Percentiles rank a stretch among this genome's conserved stretches.
Evolutionary conservation across 352 stramenopile species (phyloP).

Genomic region (Pythium guiyangense): DNA sequence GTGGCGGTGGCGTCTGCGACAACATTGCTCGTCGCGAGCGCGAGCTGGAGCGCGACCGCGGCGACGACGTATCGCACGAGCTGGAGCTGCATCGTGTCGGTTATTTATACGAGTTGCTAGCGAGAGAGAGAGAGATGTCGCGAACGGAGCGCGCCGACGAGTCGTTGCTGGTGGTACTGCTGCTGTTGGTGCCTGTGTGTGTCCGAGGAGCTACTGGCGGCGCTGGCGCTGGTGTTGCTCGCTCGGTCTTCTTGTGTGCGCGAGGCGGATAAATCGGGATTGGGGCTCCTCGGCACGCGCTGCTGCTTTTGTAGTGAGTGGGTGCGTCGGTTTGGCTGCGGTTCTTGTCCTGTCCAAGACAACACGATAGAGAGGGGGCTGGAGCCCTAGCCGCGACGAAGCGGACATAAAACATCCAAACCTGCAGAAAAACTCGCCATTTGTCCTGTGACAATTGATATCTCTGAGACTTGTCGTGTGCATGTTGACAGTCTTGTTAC

Average conservation of each 20-base stretch:
- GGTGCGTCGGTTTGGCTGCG: background rate
- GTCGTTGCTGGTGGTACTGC: too few relatives aligned
- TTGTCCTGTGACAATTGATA: background rate
- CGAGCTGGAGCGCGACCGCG: constrained; percentile 12
- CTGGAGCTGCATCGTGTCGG: constrained; percentile 13
- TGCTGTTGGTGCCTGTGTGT: background rate
- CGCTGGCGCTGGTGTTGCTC: too few relatives aligned
- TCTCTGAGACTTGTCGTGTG: background rate
- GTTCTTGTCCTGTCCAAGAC: background rate
- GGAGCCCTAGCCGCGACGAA: too few relatives aligned
- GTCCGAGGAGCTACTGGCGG: too few relatives aligned
- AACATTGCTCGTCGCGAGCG: background rate
- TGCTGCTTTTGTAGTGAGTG: background rate
- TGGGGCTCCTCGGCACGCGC: background rate
- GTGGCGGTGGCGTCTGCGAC: constrained; percentile 4
- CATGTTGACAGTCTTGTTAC: too few relatives aligned
- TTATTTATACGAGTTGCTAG: background rate
- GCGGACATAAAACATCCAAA: too few relatives aligned
- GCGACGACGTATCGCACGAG: constrained; percentile 20
- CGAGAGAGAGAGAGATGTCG: background rate
- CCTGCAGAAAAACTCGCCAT: too few relatives aligned
- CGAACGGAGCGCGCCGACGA: too few relatives aligned
- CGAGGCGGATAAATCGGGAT: constrained; percentile 15
- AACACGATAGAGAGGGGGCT: too few relatives aligned
- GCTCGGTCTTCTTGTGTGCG: too few relatives aligned